Base-by-base conservation (phyloP, 306 rosid genomes). In the Lathyrus tuberosus region DNA sequence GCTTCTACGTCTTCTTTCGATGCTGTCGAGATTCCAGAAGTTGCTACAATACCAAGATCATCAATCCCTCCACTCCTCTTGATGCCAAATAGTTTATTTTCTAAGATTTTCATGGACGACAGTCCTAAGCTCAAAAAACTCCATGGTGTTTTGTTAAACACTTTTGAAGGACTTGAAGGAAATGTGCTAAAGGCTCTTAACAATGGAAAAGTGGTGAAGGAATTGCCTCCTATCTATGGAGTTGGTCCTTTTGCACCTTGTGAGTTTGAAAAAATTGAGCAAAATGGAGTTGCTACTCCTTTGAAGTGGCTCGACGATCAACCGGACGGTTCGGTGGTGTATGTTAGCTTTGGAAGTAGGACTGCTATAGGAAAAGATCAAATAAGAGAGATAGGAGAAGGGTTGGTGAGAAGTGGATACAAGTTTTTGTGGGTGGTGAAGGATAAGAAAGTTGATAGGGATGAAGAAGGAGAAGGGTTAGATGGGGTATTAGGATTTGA, bases 391-490 rank as follows among this genome's bases (percentile, higher is more conserved):
- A 22, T 84, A 2, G 84, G 85, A 26, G 35, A 74, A 8, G 92
- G 92, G 59, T 69, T 89, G 35, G 13, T 76, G 58, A 69, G 20
- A 11, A 72, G 84, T 74, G 86, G 89, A 71, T 76, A 26, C 46
- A 80, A 10, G 5, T 89, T 86, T 67, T 35, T 89, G 76, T 89
- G 90, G 88, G 86, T 81, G 12, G 78, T 85, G 66, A 86, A 89
- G 71, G 81, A 76, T 8, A 84, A 79, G 69, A 78, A 24, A n/a
- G 85, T 87, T 18, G 91, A 85, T 18, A 85, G 40, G 40, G 40
- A 46, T 30, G 92, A 81, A 35, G 92, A 81, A 42, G 76, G 67
- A 28, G 64, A 33, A 1, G 65, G 44, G 65, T 33, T 60, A 35
- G 65, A 60, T 1, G 44, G 33, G 6, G 44, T 60, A 0, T 33